These are phyloP conservation scores for Aureobasidium sp. DNA, from an alignment of 2,329 filamentous ascomycete genomes.

Conservation along the genomic window DNA sequence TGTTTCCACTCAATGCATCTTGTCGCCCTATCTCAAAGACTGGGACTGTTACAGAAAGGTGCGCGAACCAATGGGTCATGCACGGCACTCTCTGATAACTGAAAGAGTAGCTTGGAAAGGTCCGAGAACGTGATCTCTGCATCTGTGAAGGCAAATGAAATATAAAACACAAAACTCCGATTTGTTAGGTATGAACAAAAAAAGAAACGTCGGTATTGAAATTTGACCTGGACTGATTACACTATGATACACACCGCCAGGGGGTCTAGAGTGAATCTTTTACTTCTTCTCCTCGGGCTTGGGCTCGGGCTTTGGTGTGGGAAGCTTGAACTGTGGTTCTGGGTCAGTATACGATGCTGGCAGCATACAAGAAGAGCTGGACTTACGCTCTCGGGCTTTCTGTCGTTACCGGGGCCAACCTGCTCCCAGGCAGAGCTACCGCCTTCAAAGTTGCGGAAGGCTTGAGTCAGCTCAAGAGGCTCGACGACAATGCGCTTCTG, in stretches of 20 bases:
- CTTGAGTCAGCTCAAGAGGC: slow-evolving; percentile 93
- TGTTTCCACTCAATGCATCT: no score
- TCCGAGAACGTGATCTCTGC: background rate
- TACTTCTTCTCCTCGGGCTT: slow-evolving; percentile 90
- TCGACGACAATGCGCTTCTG: slow-evolving; percentile 99
- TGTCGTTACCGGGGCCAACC: slow-evolving; percentile 62
- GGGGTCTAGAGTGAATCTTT: slow-evolving; percentile 38
- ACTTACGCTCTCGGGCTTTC: slow-evolving; percentile 61
- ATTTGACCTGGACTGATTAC: slow-evolving; percentile 10
- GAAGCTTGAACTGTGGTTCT: slow-evolving; percentile 67
- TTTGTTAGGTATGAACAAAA: slow-evolving; percentile 6
- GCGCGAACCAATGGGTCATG: background rate
- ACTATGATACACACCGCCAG: slow-evolving; percentile 12
- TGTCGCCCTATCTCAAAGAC: no score
- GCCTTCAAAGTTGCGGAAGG: slow-evolving; percentile 96
- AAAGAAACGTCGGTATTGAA: slow-evolving; percentile 4
- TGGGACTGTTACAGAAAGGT: background rate
- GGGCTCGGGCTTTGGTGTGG: slow-evolving; percentile 89
- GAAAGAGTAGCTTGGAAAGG: background rate
- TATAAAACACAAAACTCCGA: background rate
- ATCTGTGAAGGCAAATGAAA: background rate
- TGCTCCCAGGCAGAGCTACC: slow-evolving; percentile 52
- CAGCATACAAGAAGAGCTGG: slow-evolving; percentile 1
- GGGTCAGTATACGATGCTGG: slow-evolving; percentile 9
- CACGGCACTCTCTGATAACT: background rate